These are phyloP conservation scores for Olyra latifolia DNA, from an alignment of 176 grass and related monocot genomes.

Conservation along the genomic window DNA sequence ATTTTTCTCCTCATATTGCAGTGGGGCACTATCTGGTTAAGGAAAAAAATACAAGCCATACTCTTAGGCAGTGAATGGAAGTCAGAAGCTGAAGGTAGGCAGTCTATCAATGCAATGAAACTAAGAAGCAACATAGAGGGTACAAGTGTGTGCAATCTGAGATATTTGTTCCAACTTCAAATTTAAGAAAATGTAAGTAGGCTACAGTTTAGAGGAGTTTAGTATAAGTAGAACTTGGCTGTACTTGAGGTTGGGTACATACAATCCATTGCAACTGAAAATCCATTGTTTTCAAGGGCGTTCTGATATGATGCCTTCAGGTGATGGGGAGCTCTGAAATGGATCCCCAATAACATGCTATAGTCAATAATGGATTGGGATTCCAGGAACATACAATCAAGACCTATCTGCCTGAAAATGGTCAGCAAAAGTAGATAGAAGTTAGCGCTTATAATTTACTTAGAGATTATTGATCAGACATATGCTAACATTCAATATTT, in stretches of 20 bases:
- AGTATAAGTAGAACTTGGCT: neutral
- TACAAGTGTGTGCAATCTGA: slow-evolving; percentile 8
- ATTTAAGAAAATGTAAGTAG: neutral
- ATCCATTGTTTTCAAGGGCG: slow-evolving; percentile 42
- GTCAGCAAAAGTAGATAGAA: slow-evolving; percentile 20
- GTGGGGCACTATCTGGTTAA: slow-evolving; percentile 43
- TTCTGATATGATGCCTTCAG: slow-evolving; percentile 62
- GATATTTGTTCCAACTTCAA: neutral
- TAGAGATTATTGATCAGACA: neutral
- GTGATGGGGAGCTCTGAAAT: slow-evolving; percentile 89
- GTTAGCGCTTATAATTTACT: neutral
- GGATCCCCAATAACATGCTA: slow-evolving; percentile 94
- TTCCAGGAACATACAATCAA: slow-evolving; percentile 95
- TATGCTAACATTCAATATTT: neutral
- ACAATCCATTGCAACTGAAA: slow-evolving; percentile 46
- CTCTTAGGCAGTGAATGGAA: neutral
- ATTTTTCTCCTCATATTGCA: slow-evolving; percentile 53
- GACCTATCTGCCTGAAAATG: slow-evolving; percentile 86
- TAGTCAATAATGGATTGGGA: slow-evolving; percentile 98
- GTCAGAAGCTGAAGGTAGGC: neutral
- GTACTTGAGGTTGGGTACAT: slow-evolving; percentile 40
- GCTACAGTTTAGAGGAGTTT: neutral
- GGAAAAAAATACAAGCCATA: slow-evolving; percentile 7
- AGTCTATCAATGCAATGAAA: slow-evolving; percentile 3
- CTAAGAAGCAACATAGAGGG: neutral